phyloP scores from a whole-genome alignment of 2,329 filamentous ascomycete species.

The Leptosphaerulina australis region DNA sequence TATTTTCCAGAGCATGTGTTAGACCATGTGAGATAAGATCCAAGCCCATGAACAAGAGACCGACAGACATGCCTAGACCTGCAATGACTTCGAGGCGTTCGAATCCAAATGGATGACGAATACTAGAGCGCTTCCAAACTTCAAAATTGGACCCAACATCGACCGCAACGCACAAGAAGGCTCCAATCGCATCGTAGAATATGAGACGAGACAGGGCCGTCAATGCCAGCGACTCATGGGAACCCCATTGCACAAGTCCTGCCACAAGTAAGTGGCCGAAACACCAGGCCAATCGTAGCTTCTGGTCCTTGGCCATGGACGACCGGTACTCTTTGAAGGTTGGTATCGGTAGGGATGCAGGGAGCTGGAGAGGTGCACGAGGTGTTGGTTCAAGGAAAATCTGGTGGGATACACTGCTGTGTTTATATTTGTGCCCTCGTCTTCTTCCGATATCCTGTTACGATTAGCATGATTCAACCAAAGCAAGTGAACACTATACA shows the following conservation, averaged over 20 bases:
- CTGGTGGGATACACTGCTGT: slow-evolving; percentile 93
- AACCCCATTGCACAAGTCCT: slow-evolving; percentile 82
- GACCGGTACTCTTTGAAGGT: slow-evolving; percentile 85
- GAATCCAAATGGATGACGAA: slow-evolving; percentile 90
- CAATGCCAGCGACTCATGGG: slow-evolving; percentile 84
- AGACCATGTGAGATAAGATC: slow-evolving; percentile 93
- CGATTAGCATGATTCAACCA: no score
- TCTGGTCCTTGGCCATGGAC: slow-evolving; percentile 89
- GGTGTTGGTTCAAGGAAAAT: slow-evolving; percentile 93
- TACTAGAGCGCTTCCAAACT: slow-evolving; percentile 91
- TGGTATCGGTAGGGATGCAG: slow-evolving; percentile 88
- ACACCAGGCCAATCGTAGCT: slow-evolving; percentile 83
- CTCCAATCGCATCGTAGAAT: slow-evolving; percentile 93
- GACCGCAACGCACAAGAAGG: slow-evolving; percentile 86
- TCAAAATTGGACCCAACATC: slow-evolving; percentile 97
- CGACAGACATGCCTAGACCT: slow-evolving; percentile 94
- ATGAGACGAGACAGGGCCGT: slow-evolving; percentile 92
- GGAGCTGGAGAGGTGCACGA: slow-evolving; percentile 83
- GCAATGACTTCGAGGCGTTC: slow-evolving; percentile 92
- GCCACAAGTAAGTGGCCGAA: slow-evolving; percentile 85
- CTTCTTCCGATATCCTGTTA: slow-evolving; percentile 83
- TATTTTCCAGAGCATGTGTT: slow-evolving; percentile 84
- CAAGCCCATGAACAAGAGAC: slow-evolving; percentile 95
- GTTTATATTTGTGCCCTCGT: slow-evolving; percentile 96
- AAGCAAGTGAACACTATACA: no score